Base-by-base conservation (phyloP, 768 basidiomycete species). In the Phlebiopsis gigantea region DNA sequence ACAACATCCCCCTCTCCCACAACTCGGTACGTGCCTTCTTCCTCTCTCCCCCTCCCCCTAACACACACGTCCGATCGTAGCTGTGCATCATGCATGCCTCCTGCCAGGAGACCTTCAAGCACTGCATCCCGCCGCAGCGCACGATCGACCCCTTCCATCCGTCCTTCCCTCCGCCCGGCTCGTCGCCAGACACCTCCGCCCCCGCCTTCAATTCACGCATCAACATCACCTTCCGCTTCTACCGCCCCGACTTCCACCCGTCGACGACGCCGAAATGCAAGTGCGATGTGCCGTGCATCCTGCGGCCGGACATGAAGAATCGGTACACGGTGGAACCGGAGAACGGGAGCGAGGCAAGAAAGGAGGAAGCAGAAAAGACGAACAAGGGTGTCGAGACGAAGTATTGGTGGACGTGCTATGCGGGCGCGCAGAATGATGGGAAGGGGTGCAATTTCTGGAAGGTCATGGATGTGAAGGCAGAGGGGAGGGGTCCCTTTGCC, bases 171-270 rank as follows among this genome's bases (percentile, higher is more conserved):
- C 69, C 53, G 25, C 63, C 54, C 44, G 58, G 58, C 46, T 57
- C 47, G 21, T 57, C 28, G 1, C 21, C 57, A 3, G 57, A 61
- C n/a, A 15, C 19, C 5, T 31, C 56, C 14, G 43, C 22, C 6
- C 77, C 81, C 47, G 73, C 81, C 1, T 84, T 80, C 7, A 90
- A 82, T 59, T 83, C 78, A 61, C 81, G 89, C 24, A 90, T 93
- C 64, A 93, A 93, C 62, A 85, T 93, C 56, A 93, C 90, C 0
- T 93, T 93, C 66, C 79, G 91, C 15, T 93, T 93, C 66, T 93
- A 86, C 61, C 80, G 91, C 54, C 91, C 91, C 5, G 90, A 93
- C 70, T 93, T 88, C 66, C 73, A 75, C 22, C 80, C 90, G 3
- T 65, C 72, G 22, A 82, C 71, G 39, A 89, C 80, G 1, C 90